These are phyloP conservation scores for Psidium friedrichsthalianum DNA, from an alignment of 345 rosid species.

Conservation along the genomic window DNA sequence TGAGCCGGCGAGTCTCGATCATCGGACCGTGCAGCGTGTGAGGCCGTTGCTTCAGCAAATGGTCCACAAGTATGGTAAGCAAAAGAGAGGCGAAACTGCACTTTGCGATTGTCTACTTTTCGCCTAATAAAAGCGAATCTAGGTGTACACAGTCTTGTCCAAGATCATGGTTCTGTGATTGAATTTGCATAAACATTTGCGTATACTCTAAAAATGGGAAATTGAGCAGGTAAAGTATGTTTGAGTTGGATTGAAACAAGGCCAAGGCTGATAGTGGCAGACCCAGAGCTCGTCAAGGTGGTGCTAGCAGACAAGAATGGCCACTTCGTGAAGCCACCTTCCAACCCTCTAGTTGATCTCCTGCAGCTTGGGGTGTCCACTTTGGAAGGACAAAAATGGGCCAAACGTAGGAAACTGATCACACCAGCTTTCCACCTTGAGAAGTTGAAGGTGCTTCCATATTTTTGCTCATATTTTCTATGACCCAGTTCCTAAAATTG, in stretches of 20 bases:
- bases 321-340: constrained; percentile 30
- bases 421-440: constrained; percentile 41
- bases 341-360: constrained; percentile 17
- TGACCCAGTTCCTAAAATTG: background rate
- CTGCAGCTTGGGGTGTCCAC: constrained; percentile 24
- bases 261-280: constrained; percentile 31
- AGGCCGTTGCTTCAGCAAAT: constrained; percentile 17
- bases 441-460: constrained; percentile 24
- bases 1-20: constrained; percentile 22
- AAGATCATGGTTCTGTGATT: background rate
- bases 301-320: constrained; percentile 33
- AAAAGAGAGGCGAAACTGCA: background rate
- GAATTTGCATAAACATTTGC: background rate
- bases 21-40: constrained; percentile 22
- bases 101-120: background rate
- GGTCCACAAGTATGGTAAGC: constrained; percentile 24
- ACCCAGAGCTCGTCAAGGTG: constrained; percentile 27
- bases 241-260: constrained; percentile 29
- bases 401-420: constrained; percentile 23
- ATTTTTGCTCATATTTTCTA: background rate
- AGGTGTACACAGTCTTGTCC: background rate
- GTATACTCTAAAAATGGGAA: background rate
- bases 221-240: constrained; percentile 29
- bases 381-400: constrained; percentile 41
- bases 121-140: no score